Base-by-base conservation (phyloP, 164 flowering plant genomes). In the Euptelea pleiosperma region DNA sequence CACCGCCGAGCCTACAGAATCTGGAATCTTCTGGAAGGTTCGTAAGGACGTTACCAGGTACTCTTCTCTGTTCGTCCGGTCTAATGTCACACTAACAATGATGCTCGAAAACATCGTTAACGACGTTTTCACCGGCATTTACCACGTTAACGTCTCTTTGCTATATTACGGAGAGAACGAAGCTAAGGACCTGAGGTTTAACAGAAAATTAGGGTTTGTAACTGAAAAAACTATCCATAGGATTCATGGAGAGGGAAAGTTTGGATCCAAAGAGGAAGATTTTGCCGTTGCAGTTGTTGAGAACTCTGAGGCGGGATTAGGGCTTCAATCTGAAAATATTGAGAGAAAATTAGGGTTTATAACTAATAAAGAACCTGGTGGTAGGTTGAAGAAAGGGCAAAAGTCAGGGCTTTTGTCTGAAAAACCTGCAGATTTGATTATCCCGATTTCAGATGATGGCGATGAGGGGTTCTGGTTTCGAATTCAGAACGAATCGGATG, bases 21-120 rank as follows among this genome's bases (percentile, higher is more conserved):
- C 60, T 10, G 98, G 98, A 3, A 58, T 84, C 48, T 80, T 67
- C 79, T 89, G 98, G 98, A 77, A 46, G 0, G 80, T 89, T 47
- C 74, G 78, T 11, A 91, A 91, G 73, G 98, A 91, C 43, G 68
- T 91, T 35, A 82, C 89, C 19, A 75, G 77, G 75, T 88, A 86
- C 72, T 58, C 82, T 37, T 82, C 90, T 2, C 74, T 89, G 26
- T 64, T 91, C 24, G 12, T 15, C 0, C 64, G 56, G n/a, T 49
- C 75, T 4, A 61, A 77, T 40, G 59, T 82, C 52, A 67, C 77
- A 11, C 65, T 89, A 47, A 61, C 87, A 0, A 70, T 92, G 64
- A 89, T 85, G 93, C 86, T 92, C 15, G 96, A 87, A 58, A 92
- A 92, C 65, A 8, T 80, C 26, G 87, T 91, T n/a, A 74, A 83